phyloP scores from a whole-genome alignment of 805 yeast species.

The Candida ipomoeae region DNA sequence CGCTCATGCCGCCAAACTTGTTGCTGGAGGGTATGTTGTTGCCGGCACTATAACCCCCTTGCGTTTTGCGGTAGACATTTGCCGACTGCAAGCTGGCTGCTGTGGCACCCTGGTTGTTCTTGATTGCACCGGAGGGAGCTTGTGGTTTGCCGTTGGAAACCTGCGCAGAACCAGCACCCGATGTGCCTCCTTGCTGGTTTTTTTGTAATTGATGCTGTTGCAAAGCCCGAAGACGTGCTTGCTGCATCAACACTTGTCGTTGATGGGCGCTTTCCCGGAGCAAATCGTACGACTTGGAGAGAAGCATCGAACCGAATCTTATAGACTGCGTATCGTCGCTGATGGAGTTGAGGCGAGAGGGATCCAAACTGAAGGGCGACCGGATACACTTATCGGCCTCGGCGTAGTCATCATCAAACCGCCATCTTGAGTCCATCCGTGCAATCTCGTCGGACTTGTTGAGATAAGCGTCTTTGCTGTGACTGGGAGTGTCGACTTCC shows the following conservation, averaged over 20 bases:
- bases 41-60: constrained; percentile 4
- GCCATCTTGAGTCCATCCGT: constrained; percentile 62
- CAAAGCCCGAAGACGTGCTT: constrained; percentile 41
- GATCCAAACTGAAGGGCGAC: constrained; percentile 66
- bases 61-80: background rate
- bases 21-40: constrained; percentile 5
- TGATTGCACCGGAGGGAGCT: background rate
- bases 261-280: constrained; percentile 70
- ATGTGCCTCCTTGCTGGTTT: constrained; percentile 5
- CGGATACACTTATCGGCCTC: constrained; percentile 32
- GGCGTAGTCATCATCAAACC: constrained; percentile 56
- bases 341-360: constrained; percentile 77
- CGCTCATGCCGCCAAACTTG: constrained; percentile 2
- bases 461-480: constrained; percentile 41
- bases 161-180: background rate
- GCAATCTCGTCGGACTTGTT: constrained; percentile 41
- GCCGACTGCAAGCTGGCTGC: background rate
- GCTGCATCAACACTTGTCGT: constrained; percentile 50
- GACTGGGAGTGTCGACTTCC: background rate
- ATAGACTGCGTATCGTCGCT: constrained; percentile 84
- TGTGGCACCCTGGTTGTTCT: background rate
- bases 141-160: background rate
- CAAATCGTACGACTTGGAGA: constrained; percentile 80
- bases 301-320: constrained; percentile 85
- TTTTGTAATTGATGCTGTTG: constrained; percentile 34